phyloP scores from a whole-genome alignment of 2,329 filamentous ascomycete genomes.

The Xylariaceae sp. region DNA sequence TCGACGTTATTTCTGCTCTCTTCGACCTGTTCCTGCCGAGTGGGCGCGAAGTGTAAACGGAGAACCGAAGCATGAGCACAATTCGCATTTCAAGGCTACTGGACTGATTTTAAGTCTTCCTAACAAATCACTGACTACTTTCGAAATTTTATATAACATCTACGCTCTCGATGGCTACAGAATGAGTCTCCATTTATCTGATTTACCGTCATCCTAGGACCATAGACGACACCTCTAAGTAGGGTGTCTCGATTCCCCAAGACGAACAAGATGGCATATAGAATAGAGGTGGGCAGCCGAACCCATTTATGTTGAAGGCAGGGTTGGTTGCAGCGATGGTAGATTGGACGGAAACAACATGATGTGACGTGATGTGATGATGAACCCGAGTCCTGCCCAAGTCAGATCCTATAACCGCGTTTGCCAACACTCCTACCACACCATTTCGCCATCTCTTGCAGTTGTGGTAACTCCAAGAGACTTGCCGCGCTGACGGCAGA shows the following conservation, averaged over 20 bases:
- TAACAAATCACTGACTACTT: not conserved
- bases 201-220: not conserved
- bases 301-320: constrained; percentile 18
- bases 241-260: too few species aligned
- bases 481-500: constrained; percentile 23
- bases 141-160: too few species aligned
- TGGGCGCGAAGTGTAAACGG: not conserved
- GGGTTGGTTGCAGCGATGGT: constrained; percentile 6
- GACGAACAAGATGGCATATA: constrained; percentile 4
- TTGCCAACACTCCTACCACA: constrained; percentile 8
- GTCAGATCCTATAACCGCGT: constrained; percentile 3
- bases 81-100: not conserved
- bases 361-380: constrained; percentile 10
- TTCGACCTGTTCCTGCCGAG: not conserved
- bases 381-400: not conserved
- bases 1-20: constrained; percentile 1
- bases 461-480: not conserved
- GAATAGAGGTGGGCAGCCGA: constrained; percentile 13
- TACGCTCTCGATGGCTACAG: not conserved
- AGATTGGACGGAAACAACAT: constrained; percentile 5
- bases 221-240: not conserved
- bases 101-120: not conserved
- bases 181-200: not conserved
- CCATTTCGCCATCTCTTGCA: constrained; percentile 22
- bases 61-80: not conserved